Evolutionary conservation across 1,284 basidiomycete species (phyloP).

Genomic region (Ganoderma boninense): DNA sequence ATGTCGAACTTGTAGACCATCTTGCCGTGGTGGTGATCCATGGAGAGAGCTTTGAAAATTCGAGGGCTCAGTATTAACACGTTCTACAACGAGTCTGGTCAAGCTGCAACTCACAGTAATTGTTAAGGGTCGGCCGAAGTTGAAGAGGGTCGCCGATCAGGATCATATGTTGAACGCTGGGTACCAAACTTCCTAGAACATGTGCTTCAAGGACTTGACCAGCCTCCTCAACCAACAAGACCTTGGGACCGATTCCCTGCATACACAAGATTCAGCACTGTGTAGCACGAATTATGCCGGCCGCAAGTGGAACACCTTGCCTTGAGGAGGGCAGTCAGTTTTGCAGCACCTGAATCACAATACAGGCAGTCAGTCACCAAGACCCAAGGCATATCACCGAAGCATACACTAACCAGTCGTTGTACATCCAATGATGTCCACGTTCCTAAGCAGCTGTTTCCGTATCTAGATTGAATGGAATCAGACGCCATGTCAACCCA

Average conservation of each 20-base stretch:
- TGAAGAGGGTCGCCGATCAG: constrained; percentile 54
- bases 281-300: neutral
- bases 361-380: neutral
- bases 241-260: constrained; percentile 48
- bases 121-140: constrained; percentile 71
- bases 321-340: constrained; percentile 62
- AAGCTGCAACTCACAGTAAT: constrained; percentile 56
- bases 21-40: constrained; percentile 47
- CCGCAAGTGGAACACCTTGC: constrained; percentile 42
- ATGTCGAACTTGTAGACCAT: constrained; percentile 53
- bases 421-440: constrained; percentile 75
- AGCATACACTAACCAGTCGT: constrained; percentile 58
- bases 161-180: constrained; percentile 40
- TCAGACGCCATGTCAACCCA: neutral
- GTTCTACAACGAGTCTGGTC: neutral
- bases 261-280: constrained; percentile 4
- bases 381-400: neutral
- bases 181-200: constrained; percentile 66
- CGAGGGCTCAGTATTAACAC: neutral
- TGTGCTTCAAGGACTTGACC: constrained; percentile 84
- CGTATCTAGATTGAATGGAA: constrained; percentile 34
- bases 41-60: constrained; percentile 45
- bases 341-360: constrained; percentile 63
- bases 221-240: constrained; percentile 56
- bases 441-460: constrained; percentile 55